Evolutionary conservation across 1,284 basidiomycete species (phyloP).

Genomic region (Fistulinella cinereoalba): DNA sequence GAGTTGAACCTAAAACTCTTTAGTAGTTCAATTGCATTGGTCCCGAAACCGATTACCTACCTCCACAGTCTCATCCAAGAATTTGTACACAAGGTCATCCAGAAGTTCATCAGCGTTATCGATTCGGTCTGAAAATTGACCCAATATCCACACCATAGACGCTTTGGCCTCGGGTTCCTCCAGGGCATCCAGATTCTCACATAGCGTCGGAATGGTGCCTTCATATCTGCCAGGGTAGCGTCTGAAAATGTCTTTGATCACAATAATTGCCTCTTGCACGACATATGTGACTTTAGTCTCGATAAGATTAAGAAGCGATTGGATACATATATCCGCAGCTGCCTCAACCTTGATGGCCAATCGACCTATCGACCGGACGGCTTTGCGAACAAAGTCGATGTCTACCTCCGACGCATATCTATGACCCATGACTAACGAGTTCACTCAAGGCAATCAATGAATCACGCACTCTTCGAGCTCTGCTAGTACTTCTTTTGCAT

Average conservation of each 20-base stretch:
- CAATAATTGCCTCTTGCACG: conserved; percentile 95
- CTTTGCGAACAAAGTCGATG: conserved; percentile 96
- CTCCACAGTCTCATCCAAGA: conserved; percentile 92
- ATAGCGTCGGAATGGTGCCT: conserved; percentile 89
- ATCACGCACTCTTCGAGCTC: conserved; percentile 89
- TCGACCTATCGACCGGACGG: conserved; percentile 94
- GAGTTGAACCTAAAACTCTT: conserved; percentile 77
- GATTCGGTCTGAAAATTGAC: conserved; percentile 95
- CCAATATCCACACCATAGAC: conserved; percentile 97
- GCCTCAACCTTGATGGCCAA: conserved; percentile 95
- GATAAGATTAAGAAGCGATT: conserved; percentile 82
- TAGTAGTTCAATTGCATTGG: background rate
- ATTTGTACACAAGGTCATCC: conserved; percentile 88
- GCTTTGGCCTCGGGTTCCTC: conserved; percentile 97
- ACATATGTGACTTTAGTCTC: conserved; percentile 96
- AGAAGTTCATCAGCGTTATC: conserved; percentile 95
- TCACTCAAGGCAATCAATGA: background rate
- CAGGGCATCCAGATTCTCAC: conserved; percentile 86
- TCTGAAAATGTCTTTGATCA: conserved; percentile 98
- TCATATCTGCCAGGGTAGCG: conserved; percentile 97
- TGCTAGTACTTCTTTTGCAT: conserved; percentile 87
- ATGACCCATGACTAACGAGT: conserved; percentile 4
- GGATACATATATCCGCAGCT: conserved; percentile 88
- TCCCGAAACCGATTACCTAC: conserved; percentile 39
- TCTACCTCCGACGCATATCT: conserved; percentile 99